Evolutionary conservation across 805 yeast species (phyloP), one percentile per base, ranked within the genome.

Genomic region (Sugiyamaella smithiae): DNA sequence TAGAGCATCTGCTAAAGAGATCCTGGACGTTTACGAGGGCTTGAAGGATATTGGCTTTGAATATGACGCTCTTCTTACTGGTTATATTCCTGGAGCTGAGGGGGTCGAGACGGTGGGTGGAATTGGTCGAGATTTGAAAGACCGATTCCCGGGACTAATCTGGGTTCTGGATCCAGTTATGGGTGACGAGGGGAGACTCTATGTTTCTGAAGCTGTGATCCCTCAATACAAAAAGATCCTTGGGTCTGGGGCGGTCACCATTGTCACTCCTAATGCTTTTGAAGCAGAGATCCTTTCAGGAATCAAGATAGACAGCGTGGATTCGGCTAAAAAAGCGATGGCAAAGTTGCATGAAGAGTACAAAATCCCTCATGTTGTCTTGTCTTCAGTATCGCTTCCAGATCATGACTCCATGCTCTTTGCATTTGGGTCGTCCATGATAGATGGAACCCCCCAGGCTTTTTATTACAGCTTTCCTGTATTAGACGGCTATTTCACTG

Each of bases 251-350:
- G 59, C 54, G 1, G 85, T 89, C 6, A 88, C 85, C 56, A 69
- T 88, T 6, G 78, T 87, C 12, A 90, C 97, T 0, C 98, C 98
- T 2, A 90, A 90, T 64, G 95, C 87, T 63, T 91, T 85, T 65
- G 98, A 90, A 63, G 74, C 85, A 14, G 97, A 89, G 66, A 63
- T 88, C 24, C 66, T 91, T 37, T 73, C 81, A 9, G 86, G 76
- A 6, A 60, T 67, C 46, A 71, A 71, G 45, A 75, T 87, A 17
- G 60, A 59, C 1, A 64, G 71, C 22, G 49, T 59, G 22, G 67
- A 61, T 0, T 60, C 67, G 7, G 69, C 86, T 40, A 61, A 63
- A 28, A 33, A 49, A 19, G 88, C 89, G 0, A 56, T 87, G 3
- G 45, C 56, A 0, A 51, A 48, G 2, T 61, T 88, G 11, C 88